Conservation (phyloP, 495 filamentous ascomycete genomes). For the Chlorociboria aeruginascens region DNA sequence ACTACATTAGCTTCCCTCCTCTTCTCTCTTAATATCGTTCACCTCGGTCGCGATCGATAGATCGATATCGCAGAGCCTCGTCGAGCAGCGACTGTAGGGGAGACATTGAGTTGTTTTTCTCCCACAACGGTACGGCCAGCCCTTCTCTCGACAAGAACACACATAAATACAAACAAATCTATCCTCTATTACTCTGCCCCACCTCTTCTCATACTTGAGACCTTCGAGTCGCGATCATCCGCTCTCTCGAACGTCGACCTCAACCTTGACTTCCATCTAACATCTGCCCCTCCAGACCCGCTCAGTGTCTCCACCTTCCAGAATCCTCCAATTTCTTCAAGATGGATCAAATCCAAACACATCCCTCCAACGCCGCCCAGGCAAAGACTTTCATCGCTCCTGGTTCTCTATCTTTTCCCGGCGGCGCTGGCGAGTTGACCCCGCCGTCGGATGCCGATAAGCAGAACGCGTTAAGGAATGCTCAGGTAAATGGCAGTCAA, state of each 20-base stretch:
- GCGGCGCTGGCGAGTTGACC: conserved; percentile 67
- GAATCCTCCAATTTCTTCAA: conserved; percentile 4
- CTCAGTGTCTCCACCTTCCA: conserved; percentile 11
- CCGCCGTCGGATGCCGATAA: conserved; percentile 50
- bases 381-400: conserved; percentile 85
- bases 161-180: conserved; percentile 3
- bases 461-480: conserved; percentile 33
- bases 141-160: conserved; percentile 13
- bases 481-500: conserved; percentile 39
- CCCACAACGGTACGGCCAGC: conserved; percentile 61
- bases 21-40: too few species aligned
- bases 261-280: conserved; percentile 13
- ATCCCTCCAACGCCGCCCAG: conserved; percentile 77
- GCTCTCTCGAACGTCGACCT: conserved; percentile 10
- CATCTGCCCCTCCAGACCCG: conserved; percentile 14
- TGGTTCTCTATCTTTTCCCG: conserved; percentile 81
- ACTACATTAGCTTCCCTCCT: too few species aligned
- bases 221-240: conserved; percentile 16
- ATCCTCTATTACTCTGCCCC: conserved; percentile 10
- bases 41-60: conserved; percentile 7
- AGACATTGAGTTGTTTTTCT: conserved; percentile 99
- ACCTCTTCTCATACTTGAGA: conserved; percentile 2
- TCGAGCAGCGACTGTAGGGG: conserved; percentile 50
- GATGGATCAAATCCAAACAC: conserved; percentile 85
- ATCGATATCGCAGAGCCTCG: conserved; percentile 2